Evolutionary conservation across 768 basidiomycete species (phyloP).

Genomic region (Collybia sordida): DNA sequence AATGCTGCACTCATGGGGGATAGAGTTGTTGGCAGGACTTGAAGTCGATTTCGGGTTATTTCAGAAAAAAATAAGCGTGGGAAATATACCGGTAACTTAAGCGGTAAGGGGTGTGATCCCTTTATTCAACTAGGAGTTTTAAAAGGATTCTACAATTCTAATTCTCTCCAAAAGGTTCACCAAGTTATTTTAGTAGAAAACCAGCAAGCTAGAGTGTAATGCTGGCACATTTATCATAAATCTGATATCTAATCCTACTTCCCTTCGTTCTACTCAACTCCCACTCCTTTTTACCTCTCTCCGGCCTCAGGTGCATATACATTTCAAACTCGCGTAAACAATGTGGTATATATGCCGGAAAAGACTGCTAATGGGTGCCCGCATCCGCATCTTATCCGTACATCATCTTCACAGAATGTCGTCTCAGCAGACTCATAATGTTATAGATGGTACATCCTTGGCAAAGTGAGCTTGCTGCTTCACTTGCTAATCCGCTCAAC

Average conservation of each 20-base stretch:
- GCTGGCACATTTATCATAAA: background rate
- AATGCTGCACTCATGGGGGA: conserved; percentile 50
- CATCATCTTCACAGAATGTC: conserved; percentile 39
- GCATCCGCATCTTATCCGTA: conserved; percentile 31
- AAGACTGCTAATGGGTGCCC: background rate
- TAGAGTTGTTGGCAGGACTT: conserved; percentile 14
- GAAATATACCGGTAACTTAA: no score
- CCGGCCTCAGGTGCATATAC: background rate
- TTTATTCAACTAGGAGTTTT: no score
- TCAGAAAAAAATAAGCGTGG: background rate
- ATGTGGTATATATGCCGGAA: conserved; percentile 19
- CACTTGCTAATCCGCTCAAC: conserved; percentile 3
- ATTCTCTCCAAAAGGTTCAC: no score
- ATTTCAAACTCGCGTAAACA: conserved; percentile 24
- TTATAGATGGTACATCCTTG: conserved; percentile 83
- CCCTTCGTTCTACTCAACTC: no score
- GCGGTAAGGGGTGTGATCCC: no score
- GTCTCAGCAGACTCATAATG: conserved; percentile 32
- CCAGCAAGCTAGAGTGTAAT: background rate
- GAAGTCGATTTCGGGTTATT: conserved; percentile 2
- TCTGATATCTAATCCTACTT: no score
- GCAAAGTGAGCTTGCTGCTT: conserved; percentile 63
- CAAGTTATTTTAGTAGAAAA: background rate
- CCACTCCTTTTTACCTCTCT: conserved; percentile 1
- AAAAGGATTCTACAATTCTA: no score